These are phyloP conservation scores for Metschnikowia reukaufii DNA, from an alignment of 805 yeast genomes.

Conservation along the genomic window DNA sequence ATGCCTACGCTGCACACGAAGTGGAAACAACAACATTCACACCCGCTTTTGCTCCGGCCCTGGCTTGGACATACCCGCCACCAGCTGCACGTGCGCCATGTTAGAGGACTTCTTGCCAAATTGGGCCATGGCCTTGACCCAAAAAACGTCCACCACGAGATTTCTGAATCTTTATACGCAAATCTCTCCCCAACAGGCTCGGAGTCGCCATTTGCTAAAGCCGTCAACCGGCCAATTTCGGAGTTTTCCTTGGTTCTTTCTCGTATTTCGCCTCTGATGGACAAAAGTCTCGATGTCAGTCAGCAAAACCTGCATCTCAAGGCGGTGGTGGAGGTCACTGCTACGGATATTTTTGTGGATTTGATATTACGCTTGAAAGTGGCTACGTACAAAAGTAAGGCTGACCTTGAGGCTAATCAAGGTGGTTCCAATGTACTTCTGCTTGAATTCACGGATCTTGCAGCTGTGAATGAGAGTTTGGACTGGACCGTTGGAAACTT, in stretches of 20 bases:
- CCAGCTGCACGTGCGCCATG: constrained; percentile 38
- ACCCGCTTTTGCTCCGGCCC: constrained; percentile 53
- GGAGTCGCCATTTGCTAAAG: constrained; percentile 38
- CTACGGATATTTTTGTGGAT: constrained; percentile 44
- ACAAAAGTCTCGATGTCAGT: too few relatives aligned
- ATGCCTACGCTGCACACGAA: constrained; percentile 49
- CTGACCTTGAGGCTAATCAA: constrained; percentile 28
- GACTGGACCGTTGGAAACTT: constrained; percentile 51
- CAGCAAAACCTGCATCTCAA: constrained; percentile 27
- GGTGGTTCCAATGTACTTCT: constrained; percentile 43
- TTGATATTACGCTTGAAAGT: constrained; percentile 37
- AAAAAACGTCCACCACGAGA: neutral
- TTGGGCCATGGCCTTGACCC: constrained; percentile 18
- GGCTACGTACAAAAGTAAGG: constrained; percentile 27
- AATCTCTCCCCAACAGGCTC: constrained; percentile 23
- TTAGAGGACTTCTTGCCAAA: constrained; percentile 30
- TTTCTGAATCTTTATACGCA: constrained; percentile 23
- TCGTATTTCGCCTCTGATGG: too few relatives aligned
- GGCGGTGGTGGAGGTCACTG: constrained; percentile 32
- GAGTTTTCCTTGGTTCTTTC: constrained; percentile 26
- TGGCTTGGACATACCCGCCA: constrained; percentile 60
- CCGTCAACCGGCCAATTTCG: constrained; percentile 40
- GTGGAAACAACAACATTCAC: constrained; percentile 44
- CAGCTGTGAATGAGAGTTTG: constrained; percentile 55
- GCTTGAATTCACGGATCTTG: constrained; percentile 49